Base-by-base conservation (phyloP, 2,329 filamentous ascomycete species). In the Cercospora brassicicola region DNA sequence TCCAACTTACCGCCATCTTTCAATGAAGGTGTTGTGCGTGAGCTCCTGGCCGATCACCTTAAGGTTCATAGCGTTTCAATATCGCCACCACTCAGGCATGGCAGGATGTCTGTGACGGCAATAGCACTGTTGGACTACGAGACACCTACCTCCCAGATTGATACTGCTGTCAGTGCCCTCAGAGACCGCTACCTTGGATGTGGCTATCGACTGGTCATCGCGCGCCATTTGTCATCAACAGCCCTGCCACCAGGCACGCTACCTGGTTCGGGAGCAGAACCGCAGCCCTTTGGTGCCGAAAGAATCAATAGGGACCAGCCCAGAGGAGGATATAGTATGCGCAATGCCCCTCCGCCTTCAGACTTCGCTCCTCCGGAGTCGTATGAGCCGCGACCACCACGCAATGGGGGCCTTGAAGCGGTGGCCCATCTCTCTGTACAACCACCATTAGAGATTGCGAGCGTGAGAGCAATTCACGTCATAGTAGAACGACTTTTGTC, bases 101-200 rank as follows among this genome's bases (percentile, higher is more conserved):
- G 68, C 83, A 86, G 90, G 67, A 93, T 89, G 75, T 90, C 90
- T 1, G 85, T 88, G 36, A 86, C 91, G 15, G 93, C 93, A 4
- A 92, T 97, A 73, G 90, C 95, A 56, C 93, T 91, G 0, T 81
- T 97, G 31, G 89, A 91, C 1, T 89, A 91, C 67, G 92, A 95
- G 71, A 95, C 93, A 0, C 88, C 93, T 0, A 91, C 90, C 0
- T 91, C 89, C 26, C 92, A 96, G 66, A 94, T 97, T 64, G 93
- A 97, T 75, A 85, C 88, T 3, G 87, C 90, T 0, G 91, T 96
- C 62, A 94, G 89, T 76, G 81, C 87, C 3, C 81, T 97, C 33
- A 92, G 96, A 76, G 93, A 95, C 71, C 88, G 86, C 72, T 97
- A 97, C 77, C 82, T 97, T 15, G 94, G 94, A 15, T 93, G 88